Base-by-base conservation (phyloP, 768 basidiomycete genomes). In the Lactifluus hygrophoroides region DNA sequence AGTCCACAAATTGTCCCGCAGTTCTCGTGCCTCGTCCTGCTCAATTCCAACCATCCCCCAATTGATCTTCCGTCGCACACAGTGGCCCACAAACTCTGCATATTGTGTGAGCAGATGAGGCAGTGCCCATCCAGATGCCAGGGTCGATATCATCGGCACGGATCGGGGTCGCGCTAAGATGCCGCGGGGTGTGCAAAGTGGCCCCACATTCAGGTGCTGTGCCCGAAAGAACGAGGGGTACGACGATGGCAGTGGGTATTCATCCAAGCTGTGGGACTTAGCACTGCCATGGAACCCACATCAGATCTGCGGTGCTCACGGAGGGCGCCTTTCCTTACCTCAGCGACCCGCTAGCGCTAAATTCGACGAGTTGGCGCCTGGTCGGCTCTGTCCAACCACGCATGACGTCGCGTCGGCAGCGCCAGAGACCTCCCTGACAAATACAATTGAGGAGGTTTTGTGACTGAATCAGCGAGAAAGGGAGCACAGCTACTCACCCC, bases 231-330 rank as follows among this genome's bases (percentile, higher is more conserved):
- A 74, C 4, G 67, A 64, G 6, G 84, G 84, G 66, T 82, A 85
- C 7, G 85, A 84, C 30, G 76, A 76, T 7, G 83, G 80, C 17
- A 85, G 68, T 8, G 85, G 83, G 65, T 80, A 86, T n/a, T 77
- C 69, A 74, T 69, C 56, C 81, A 86, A 62, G 37, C 65, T 56
- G 55, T 54, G 34, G 10, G 32, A 13, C 13, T 27, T 38, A 21
- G 54, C 59, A 19, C 43, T 51, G 37, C 42, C 35, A n/a, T n/a
- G n/a, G 16, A 30, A 23, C 3, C 5, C 40, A 8, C 1, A 38
- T 52, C 19, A 50, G 32, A 38, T 40, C 37, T 23, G 49, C 54
- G 10, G 35, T 32, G 43, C 42, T 17, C 27, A 9, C 17, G 17
- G 5, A 19, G 30, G 21, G 47, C 30, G 27, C 44, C 43, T 28